A percentile compares a stretch with the other conserved stretches of the same genome.
Evolutionary conservation across 2,329 filamentous ascomycete genomes (phyloP).

Genomic region (Claviceps monticola): DNA sequence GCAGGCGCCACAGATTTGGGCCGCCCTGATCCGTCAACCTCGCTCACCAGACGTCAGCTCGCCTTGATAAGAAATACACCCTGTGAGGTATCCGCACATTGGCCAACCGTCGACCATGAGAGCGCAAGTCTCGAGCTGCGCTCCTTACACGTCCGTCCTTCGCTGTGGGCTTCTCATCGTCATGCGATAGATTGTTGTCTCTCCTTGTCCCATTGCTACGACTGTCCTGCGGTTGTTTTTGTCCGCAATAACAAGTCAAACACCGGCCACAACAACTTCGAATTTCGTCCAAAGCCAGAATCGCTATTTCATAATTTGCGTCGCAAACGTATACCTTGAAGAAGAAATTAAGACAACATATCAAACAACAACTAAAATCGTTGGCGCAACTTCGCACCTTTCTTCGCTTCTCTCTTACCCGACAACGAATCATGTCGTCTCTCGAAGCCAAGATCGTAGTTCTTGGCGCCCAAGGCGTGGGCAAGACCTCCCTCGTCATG

Average conservation of each 20-base stretch:
- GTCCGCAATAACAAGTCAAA: neutral
- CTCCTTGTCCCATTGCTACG: neutral
- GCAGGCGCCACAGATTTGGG: neutral
- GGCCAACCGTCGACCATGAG: neutral
- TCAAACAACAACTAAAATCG: too few species aligned
- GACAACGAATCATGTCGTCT: slow-evolving; percentile 31
- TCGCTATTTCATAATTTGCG: neutral
- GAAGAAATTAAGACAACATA: neutral
- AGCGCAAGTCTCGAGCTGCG: neutral
- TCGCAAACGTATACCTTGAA: neutral
- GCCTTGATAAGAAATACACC: neutral
- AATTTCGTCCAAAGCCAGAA: neutral
- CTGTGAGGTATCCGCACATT: neutral
- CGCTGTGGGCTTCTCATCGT: slow-evolving; percentile 1
- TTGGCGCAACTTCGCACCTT: neutral
- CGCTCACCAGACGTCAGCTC: neutral
- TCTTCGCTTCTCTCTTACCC: too few species aligned
- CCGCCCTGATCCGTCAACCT: too few species aligned
- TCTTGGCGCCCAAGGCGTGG: slow-evolving; percentile 65
- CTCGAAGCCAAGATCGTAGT: slow-evolving; percentile 74
- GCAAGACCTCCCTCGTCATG: slow-evolving; percentile 66
- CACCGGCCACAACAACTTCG: neutral
- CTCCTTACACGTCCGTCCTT: slow-evolving; percentile 1
- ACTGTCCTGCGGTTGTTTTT: neutral
- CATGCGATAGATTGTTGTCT: slow-evolving; percentile 4